Evolutionary conservation across 305 asterid species (phyloP).

Genomic region (Fraxinus paxiana): DNA sequence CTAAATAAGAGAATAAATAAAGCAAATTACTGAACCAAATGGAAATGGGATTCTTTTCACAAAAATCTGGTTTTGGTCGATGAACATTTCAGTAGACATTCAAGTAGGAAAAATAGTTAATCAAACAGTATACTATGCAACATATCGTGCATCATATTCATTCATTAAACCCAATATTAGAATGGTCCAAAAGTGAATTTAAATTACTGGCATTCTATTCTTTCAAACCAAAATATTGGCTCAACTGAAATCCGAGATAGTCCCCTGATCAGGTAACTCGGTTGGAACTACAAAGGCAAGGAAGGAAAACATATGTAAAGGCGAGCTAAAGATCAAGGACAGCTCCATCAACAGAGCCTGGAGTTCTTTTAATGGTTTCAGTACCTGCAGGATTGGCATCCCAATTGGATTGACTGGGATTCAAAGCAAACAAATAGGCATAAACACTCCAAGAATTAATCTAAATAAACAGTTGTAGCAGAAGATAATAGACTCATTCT

Average conservation of each 20-base stretch:
- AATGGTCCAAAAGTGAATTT: background rate
- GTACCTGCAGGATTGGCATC: background rate
- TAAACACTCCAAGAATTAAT: conserved; percentile 14
- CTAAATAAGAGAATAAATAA: conserved; percentile 14
- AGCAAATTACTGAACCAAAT: conserved; percentile 7
- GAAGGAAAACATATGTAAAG: conserved; percentile 19
- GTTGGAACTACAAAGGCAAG: conserved; percentile 15
- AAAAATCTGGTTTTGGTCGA: background rate
- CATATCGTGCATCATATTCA: background rate
- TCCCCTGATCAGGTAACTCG: background rate
- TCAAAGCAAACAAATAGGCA: conserved; percentile 31
- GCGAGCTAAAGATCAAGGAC: conserved; percentile 25
- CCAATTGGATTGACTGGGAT: background rate
- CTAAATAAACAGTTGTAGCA: conserved; percentile 29
- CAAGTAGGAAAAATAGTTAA: background rate
- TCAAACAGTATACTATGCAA: background rate
- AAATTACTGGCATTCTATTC: background rate
- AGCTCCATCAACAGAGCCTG: conserved; percentile 4
- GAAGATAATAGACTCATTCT: conserved; percentile 17
- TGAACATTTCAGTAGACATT: background rate
- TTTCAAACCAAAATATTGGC: background rate
- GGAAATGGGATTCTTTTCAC: background rate
- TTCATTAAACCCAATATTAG: background rate
- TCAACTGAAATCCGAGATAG: background rate
- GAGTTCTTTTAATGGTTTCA: background rate